Percentiles rank a stretch among this genome's conserved stretches.
Evolutionary conservation across 1,139 yeast genomes (phyloP).

Genomic region (Suhomyces terraborum): DNA sequence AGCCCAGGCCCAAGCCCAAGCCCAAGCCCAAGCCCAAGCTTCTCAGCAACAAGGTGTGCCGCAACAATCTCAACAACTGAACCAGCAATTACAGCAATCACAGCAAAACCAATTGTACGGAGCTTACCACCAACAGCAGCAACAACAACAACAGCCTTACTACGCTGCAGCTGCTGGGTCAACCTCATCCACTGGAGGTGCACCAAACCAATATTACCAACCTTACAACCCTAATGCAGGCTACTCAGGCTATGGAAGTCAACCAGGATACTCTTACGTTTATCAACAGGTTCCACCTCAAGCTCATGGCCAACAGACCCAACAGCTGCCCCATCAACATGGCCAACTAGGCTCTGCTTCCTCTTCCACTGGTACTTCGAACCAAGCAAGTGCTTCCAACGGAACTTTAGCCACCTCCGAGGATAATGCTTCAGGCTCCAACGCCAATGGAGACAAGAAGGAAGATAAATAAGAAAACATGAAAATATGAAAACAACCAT

Average conservation of each 20-base stretch:
- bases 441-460: conserved; percentile 12
- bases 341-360: conserved; percentile 7
- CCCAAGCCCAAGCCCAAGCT: conserved; percentile 13
- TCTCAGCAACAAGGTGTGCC: conserved; percentile 16
- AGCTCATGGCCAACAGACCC: conserved; percentile 13
- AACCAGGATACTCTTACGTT: conserved; percentile 26
- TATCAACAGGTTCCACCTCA: conserved; percentile 18
- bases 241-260: conserved; percentile 25
- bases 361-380: conserved; percentile 9
- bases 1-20: conserved; percentile 14
- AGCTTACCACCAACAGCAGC: conserved; percentile 19
- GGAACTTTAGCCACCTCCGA: conserved; percentile 11
- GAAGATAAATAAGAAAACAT: conserved; percentile 9
- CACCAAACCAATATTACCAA: conserved; percentile 24
- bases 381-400: conserved; percentile 8
- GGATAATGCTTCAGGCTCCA: conserved; percentile 6
- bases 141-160: conserved; percentile 20
- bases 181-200: conserved; percentile 11
- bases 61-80: conserved; percentile 16
- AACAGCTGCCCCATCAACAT: conserved; percentile 10
- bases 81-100: conserved; percentile 16
- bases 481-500: neutral
- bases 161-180: conserved; percentile 11
- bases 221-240: conserved; percentile 22
- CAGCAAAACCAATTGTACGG: conserved; percentile 17